Evolutionary conservation across 2,329 filamentous ascomycete species (phyloP), one percentile per base, ranked within the genome.

Genomic region (Aciculosporium take): DNA sequence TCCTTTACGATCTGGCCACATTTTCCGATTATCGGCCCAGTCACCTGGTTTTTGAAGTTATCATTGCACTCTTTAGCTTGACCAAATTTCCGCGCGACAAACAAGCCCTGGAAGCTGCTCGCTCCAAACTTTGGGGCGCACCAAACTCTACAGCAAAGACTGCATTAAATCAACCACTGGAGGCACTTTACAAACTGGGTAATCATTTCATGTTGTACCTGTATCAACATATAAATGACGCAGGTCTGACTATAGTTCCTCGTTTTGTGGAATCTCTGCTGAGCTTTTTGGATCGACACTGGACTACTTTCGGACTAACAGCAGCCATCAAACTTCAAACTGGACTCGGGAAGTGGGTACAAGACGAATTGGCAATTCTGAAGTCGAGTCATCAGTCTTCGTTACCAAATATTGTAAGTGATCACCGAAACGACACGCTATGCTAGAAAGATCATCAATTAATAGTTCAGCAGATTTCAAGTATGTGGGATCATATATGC

Each of bases 61-160:
- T 43, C 17, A 36, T 24, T 9, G 33, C 37, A 30, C 52, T 76
- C 2, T 55, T 76, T 6, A 59, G 61, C 2, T 49, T 57, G 33
- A 68, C 74, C 9, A 68, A 58, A 29, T 67, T 79, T 39, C 77
- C 79, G 6, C 67, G 69, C 9, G 78, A 79, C 49, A 66, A 67
- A 6, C 72, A 77, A 46, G 72, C 76, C 9, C 62, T 86, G 4
- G 81, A 86, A 43, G 69, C 74, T 40, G 78, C 75, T 40, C 68
- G 74, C 38, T 72, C 74, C 38, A 69, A 69, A n/a, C 62, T 88
- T 0, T 86, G 81, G 80, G 59, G 60, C 18, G 53, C 52, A 7
- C 53, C 58, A n/a, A 47, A 53, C 7, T 48, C 50, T 5, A 45
- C 47, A 7, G 45, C 48, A 6, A 54, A 53, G 40, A 48, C 48